Base-by-base conservation (phyloP, 108 stramenopile species). In the Nannochloropsis gaditana region DNA sequence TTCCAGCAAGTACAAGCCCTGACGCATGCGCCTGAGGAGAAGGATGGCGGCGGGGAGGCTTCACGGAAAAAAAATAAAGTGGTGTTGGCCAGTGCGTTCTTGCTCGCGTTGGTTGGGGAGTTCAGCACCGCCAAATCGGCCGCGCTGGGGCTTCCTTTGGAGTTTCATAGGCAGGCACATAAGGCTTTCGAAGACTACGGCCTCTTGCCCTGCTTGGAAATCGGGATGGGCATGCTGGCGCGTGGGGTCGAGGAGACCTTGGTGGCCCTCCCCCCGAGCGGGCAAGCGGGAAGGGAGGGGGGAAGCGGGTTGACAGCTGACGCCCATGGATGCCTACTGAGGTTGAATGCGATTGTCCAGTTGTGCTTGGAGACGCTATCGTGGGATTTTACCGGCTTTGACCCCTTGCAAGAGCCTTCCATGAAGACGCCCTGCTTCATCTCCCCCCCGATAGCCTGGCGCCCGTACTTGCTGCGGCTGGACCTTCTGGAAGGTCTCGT, bases 111-210 rank as follows among this genome's bases (percentile, higher is more conserved):
- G 3, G 59, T 73, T n/a, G 59, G 59, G 59, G 59, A 73, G 59
- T 73, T 73, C n/a, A 73, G 59, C 59, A 73, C 59, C n/a, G 59
- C 59, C 59, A 73, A 73, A n/a, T 73, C 59, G n/a, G 59, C 59
- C 4, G 59, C 59, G 6, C n/a, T 73, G 59, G 59, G 59, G 15
- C 6, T 73, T n/a, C 59, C 59, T 4, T 73, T 73, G 59, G 59
- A 73, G n/a, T 73, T 73, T 73, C 59, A 73, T 3, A 15, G 59
- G 59, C 59, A 73, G 59, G 59, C 59, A n/a, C 59, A 73, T 2
- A 73, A 73, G 59, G 59, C 59, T 4, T 73, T 73, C 59, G 59
- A 73, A n/a, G n/a, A 15, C 19, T 73, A 73, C n/a, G 59, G 59
- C 15, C 59, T 73, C 59, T 73, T 73, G 59, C 59, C 59, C 19